Evolutionary conservation across 495 filamentous ascomycete genomes (phyloP), one percentile per base, ranked within the genome.

Genomic region (Talaromyces nanjingensis): DNA sequence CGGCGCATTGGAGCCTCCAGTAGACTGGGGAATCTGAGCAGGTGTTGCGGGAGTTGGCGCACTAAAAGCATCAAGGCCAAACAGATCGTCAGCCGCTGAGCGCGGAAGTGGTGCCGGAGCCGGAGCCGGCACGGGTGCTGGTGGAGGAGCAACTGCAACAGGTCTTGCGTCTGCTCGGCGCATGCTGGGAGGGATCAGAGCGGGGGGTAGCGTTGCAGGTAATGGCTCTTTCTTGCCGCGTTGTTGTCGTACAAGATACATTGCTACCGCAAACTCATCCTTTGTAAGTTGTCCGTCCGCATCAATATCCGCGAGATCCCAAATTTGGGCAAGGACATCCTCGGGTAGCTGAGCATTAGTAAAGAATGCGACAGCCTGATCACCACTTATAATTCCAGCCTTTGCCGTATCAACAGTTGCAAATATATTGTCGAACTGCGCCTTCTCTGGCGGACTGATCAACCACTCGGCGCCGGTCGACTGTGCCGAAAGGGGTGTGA

Each of bases 191-290:
- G 94, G 94, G 54, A 97, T 86, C 29, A 98, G 79, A 49, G 87
- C 91, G 1, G 86, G 81, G 16, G 96, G 92, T 33, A 98, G 78
- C 7, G 83, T 76, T 16, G 90, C 79, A 2, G 93, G 93, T 4
- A 98, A 71, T 27, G 80, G 72, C 58, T 86, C 86, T 39, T 85
- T 86, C 64, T 87, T 90, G 63, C 79, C 85, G 24, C 92, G 84
- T 73, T 97, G 92, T 71, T 94, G 87, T 63, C 91, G 84, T 66
- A 98, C 96, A 37, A 98, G 81, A 71, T 96, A 93, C 94, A 98
- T 98, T 56, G 96, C 94, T 59, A 98, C 92, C 0, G 94, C 93
- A 70, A 98, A 98, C 69, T 96, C 93, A 72, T 98, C 94, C 62
- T 84, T 82, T 37, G 81, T 92, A 47, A 98, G 79, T 63, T 87